Evolutionary conservation across 2,329 filamentous ascomycete species (phyloP).

Genomic region (Talaromyces sp.): DNA sequence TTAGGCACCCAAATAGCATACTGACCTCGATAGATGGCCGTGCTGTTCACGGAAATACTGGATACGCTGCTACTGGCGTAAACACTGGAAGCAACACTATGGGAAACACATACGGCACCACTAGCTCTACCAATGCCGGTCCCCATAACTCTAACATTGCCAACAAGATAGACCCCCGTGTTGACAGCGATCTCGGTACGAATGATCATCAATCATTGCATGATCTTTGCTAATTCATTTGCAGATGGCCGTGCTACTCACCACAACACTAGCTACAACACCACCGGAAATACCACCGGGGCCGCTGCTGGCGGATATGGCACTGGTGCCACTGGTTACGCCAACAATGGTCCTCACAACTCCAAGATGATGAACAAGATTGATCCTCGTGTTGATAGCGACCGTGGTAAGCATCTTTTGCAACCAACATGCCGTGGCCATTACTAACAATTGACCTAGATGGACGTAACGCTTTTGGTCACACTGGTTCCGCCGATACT

Average conservation of each 20-base stretch:
- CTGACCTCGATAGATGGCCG: slow-evolving; percentile 16
- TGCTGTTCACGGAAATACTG: slow-evolving; percentile 5
- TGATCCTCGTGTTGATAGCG: slow-evolving; percentile 43
- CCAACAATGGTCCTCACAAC: slow-evolving; percentile 40
- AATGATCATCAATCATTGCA: background rate
- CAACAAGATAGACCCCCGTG: slow-evolving; percentile 38
- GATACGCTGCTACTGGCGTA: slow-evolving; percentile 20
- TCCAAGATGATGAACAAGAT: slow-evolving; percentile 32
- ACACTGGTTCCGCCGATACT: background rate
- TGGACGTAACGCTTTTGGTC: slow-evolving; percentile 11
- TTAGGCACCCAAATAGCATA: background rate
- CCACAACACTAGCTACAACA: slow-evolving; percentile 7
- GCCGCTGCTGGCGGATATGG: slow-evolving; percentile 3
- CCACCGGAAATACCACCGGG: slow-evolving; percentile 3
- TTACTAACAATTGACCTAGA: background rate
- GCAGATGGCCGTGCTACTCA: slow-evolving; percentile 16
- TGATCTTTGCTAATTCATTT: background rate
- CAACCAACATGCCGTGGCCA: background rate
- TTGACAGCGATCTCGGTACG: slow-evolving; percentile 36
- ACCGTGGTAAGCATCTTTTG: slow-evolving; percentile 16
- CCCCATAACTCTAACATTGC: slow-evolving; percentile 35
- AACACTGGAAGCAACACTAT: background rate
- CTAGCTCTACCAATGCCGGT: slow-evolving; percentile 33
- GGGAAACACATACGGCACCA: slow-evolving; percentile 11
- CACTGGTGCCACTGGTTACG: slow-evolving; percentile 19